phyloP scores from a whole-genome alignment of 2,329 filamentous ascomycete species.

The Fusarium nurragi region DNA sequence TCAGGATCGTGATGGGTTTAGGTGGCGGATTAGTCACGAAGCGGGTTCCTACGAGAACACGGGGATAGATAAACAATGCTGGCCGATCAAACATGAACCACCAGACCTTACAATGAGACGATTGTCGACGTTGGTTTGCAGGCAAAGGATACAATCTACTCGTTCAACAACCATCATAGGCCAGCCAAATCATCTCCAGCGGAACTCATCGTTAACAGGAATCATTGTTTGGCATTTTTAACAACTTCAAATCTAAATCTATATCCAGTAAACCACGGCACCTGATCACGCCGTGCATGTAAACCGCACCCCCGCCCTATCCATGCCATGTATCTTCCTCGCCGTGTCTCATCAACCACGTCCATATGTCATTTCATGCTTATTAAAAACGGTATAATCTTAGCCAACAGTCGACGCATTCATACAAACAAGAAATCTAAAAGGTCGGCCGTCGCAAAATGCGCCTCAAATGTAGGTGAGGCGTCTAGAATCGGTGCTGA shows the following conservation, averaged over 20 bases:
- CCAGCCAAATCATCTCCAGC: not conserved
- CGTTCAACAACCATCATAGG: not conserved
- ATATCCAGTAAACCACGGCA: slow-evolving; percentile 36
- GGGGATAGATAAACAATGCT: not conserved
- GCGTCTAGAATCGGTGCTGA: slow-evolving; percentile 53
- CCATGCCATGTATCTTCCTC: slow-evolving; percentile 34
- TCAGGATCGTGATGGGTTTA: slow-evolving; percentile 11
- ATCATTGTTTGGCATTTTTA: slow-evolving; percentile 39
- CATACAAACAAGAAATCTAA: slow-evolving; percentile 43
- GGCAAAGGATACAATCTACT: not conserved
- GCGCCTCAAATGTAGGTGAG: slow-evolving; percentile 12
- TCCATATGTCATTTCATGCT: slow-evolving; percentile 46
- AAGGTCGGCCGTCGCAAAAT: slow-evolving; percentile 32
- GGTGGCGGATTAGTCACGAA: slow-evolving; percentile 2
- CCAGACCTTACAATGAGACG: not conserved
- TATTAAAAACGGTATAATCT: slow-evolving; percentile 47
- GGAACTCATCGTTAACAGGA: slow-evolving; percentile 1
- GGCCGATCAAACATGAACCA: not conserved
- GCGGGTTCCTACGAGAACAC: not conserved
- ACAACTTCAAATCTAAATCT: slow-evolving; percentile 43
- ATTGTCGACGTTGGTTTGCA: not conserved
- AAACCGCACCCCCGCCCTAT: slow-evolving; percentile 23
- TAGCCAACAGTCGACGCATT: slow-evolving; percentile 41
- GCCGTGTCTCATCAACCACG: slow-evolving; percentile 41
- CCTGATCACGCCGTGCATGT: slow-evolving; percentile 32